Evolutionary conservation across 306 rosid species (phyloP), one percentile per base, ranked within the genome.

Genomic region (Vachellia collinsii): DNA sequence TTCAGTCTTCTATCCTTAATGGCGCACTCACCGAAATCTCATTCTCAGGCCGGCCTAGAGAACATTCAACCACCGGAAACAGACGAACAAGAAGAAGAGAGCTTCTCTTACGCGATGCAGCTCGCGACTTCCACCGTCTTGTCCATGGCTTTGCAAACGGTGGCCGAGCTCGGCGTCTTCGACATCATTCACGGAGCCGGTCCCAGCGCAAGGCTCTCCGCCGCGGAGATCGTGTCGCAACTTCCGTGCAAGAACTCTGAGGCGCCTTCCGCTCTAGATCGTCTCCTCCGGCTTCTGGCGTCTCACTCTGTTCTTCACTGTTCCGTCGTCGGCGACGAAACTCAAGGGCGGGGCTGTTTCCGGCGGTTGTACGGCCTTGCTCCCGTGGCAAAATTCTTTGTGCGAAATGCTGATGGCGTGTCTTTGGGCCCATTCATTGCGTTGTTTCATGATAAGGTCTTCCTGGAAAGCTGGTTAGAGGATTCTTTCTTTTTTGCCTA

Each of bases 141-240:
- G 23, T 58, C 88, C 8, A 79, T 86, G 87, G 67, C 87, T 1
- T 20, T 84, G 78, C 79, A 87, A 29, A 58, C 82, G 5, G 88
- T 80, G 14, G 22, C 79, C 3, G 81, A 87, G 74, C 86, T 89
- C 0, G 89, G 84, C 2, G 56, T 89, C 8, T 87, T 89, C 5
- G 88, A 87, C 20, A 48, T 85, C 72, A 75, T 89, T 3, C 83
- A 83, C n/a, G 81, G 72, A 36, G 82, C 73, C 1, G 89, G 89
- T 6, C 51, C 68, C 0, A 69, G 43, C 1, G 78, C 78, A 13
- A 34, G 23, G 58, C 36, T 89, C 67, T 83, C 90, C 6, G 3
- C 88, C 0, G 0, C 16, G 0, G 82, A 89, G 46, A 87, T 89
- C 29, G 85, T 78, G 13, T 41, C 83, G 0, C 69, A 76, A 44